phyloP scores from a whole-genome alignment of 2,329 filamentous ascomycete species.

The Chalara sp. region DNA sequence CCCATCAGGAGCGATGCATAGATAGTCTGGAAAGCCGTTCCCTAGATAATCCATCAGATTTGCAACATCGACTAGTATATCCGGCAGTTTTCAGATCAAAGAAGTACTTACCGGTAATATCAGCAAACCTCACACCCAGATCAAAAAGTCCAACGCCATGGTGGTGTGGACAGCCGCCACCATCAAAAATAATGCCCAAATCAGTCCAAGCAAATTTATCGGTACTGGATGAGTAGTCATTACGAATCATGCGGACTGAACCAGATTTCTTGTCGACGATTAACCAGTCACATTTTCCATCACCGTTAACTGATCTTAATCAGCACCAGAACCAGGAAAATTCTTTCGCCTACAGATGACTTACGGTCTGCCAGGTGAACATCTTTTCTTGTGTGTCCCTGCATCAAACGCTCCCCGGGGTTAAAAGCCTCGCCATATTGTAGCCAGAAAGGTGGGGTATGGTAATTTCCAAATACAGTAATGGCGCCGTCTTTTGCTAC shows the following conservation, averaged over 20 bases:
- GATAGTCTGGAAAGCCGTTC: conserved; percentile 23
- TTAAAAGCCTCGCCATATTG: neutral
- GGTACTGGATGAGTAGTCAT: neutral
- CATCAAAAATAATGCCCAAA: neutral
- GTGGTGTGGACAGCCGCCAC: conserved; percentile 17
- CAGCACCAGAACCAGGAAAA: neutral
- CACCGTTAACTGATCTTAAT: conserved; percentile 18
- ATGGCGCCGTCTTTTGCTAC: neutral
- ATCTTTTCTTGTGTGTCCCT: neutral
- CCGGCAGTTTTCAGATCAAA: neutral
- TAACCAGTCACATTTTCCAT: conserved; percentile 30
- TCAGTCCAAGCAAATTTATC: neutral
- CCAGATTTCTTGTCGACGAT: conserved; percentile 20
- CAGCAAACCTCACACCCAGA: conserved; percentile 26
- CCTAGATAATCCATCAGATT: neutral
- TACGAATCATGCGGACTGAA: neutral
- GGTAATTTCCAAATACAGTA: neutral
- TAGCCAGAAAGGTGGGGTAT: conserved; percentile 26
- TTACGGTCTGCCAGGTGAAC: neutral
- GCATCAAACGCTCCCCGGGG: neutral
- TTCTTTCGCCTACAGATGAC: neutral
- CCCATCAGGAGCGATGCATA: conserved; percentile 28
- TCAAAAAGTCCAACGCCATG: conserved; percentile 24
- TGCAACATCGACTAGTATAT: neutral
- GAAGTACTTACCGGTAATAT: conserved; percentile 19